Evolutionary conservation across 331 rosid species (phyloP).

Genomic region (Acacia pycnantha): DNA sequence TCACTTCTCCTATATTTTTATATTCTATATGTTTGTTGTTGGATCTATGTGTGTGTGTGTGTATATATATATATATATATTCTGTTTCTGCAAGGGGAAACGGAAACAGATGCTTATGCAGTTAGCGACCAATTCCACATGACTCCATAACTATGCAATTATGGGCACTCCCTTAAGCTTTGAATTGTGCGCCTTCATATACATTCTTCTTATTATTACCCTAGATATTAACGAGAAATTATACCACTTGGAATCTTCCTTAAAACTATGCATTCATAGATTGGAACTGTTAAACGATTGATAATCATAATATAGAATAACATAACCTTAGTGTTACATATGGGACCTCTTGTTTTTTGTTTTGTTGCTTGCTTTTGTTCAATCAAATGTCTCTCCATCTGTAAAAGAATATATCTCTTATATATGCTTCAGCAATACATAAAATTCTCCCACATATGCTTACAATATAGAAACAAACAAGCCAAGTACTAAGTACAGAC

Average conservation of each 20-base stretch:
- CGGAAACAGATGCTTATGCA: slow-evolving; percentile 1
- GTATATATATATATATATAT: background rate
- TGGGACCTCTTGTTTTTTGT: background rate
- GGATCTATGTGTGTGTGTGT: background rate
- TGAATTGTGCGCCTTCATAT: background rate
- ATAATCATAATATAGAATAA: background rate
- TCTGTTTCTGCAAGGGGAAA: slow-evolving; percentile 3
- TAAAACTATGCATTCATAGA: background rate
- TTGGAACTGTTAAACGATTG: slow-evolving; percentile 9
- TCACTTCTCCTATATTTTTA: background rate
- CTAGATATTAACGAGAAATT: background rate
- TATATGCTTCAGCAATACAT: slow-evolving; percentile 17
- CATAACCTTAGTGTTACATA: background rate
- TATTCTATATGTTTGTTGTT: background rate
- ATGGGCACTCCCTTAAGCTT: background rate
- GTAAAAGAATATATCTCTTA: slow-evolving; percentile 27
- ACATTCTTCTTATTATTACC: background rate
- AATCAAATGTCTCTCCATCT: slow-evolving; percentile 2
- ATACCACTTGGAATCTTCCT: slow-evolving; percentile 3
- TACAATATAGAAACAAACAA: slow-evolving; percentile 40
- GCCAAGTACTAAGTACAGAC: slow-evolving; percentile 19
- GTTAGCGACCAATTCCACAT: slow-evolving; percentile 17
- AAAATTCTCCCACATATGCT: slow-evolving; percentile 29
- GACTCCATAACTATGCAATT: slow-evolving; percentile 21
- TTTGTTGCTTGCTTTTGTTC: slow-evolving; percentile 14